phyloP scores from a whole-genome alignment of 169 alveolate species.

The Plasmodium blacklocki region DNA sequence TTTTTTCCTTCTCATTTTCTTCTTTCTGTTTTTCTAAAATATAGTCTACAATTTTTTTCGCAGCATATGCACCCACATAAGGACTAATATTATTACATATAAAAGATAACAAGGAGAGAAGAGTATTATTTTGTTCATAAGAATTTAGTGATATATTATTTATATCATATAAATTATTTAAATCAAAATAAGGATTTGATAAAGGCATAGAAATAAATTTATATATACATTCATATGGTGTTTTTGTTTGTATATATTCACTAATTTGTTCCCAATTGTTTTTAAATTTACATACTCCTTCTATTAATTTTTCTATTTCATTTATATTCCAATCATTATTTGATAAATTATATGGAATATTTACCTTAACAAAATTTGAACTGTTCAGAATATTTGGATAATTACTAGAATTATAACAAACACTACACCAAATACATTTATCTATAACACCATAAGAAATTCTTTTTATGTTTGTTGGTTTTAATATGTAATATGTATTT shows the following conservation, averaged over 20 bases:
- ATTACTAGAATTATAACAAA: conserved; percentile 29
- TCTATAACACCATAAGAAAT: conserved; percentile 55
- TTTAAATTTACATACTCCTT: conserved; percentile 44
- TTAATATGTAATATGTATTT: conserved; percentile 37
- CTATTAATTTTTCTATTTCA: conserved; percentile 55
- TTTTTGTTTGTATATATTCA: conserved; percentile 25
- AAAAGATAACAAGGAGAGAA: conserved; percentile 50
- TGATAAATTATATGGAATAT: conserved; percentile 19
- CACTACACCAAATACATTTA: conserved; percentile 67
- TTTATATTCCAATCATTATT: conserved; percentile 30
- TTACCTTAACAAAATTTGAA: conserved; percentile 60
- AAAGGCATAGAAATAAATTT: conserved; percentile 70
- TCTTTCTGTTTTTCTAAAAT: conserved; percentile 39
- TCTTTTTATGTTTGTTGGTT: conserved; percentile 54
- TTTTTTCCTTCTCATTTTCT: conserved; percentile 1
- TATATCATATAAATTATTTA: conserved; percentile 31
- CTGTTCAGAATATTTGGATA: conserved; percentile 61
- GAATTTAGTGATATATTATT: conserved; percentile 33
- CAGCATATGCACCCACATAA: conserved; percentile 71
- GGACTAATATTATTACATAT: conserved; percentile 72
- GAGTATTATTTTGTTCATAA: conserved; percentile 55
- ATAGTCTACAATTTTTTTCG: conserved; percentile 57
- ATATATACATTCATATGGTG: conserved; percentile 62
- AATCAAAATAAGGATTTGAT: conserved; percentile 56
- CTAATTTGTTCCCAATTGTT: conserved; percentile 66